A percentile compares a stretch with the other conserved stretches of the same genome.
Conservation (phyloP, 352 stramenopile genomes). For the Blastocystis sp. region DNA sequence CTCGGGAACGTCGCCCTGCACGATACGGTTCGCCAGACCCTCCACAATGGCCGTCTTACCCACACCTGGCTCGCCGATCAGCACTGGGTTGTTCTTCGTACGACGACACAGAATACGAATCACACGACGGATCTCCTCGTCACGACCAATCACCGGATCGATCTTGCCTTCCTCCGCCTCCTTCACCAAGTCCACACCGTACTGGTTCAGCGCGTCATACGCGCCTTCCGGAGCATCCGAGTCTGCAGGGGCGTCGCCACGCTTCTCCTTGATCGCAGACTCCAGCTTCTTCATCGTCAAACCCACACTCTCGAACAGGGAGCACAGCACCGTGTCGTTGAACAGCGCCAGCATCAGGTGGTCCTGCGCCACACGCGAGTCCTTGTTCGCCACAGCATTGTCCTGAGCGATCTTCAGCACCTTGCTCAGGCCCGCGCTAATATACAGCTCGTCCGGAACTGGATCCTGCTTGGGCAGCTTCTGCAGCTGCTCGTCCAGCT, state of each 20-base stretch:
- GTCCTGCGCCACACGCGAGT: conserved; percentile 79
- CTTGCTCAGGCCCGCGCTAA: conserved; percentile 78
- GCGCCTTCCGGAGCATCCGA: conserved; percentile 82
- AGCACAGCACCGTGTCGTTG: conserved; percentile 75
- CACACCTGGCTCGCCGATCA: conserved; percentile 91
- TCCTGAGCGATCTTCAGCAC: conserved; percentile 81
- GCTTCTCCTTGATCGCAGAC: conserved; percentile 76
- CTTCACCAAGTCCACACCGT: conserved; percentile 88
- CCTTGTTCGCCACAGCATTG: conserved; percentile 79
- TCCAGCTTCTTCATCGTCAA: conserved; percentile 79
- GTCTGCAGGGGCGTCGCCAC: conserved; percentile 78
- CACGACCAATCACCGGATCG: conserved; percentile 93
- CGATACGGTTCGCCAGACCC: conserved; percentile 91
- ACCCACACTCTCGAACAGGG: conserved; percentile 77
- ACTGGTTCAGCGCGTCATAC: conserved; percentile 87
- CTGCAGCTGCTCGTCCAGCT: conserved; percentile 76
- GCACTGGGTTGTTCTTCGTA: conserved; percentile 94
- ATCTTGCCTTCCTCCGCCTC: conserved; percentile 88
- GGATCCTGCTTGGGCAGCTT: conserved; percentile 79
- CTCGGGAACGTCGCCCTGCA: conserved; percentile 90
- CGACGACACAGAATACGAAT: conserved; percentile 90
- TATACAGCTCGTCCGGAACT: conserved; percentile 76
- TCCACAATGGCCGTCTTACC: conserved; percentile 92
- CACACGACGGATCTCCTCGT: conserved; percentile 90
- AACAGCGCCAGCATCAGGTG: conserved; percentile 79